Percentiles rank a stretch among this genome's conserved stretches.
These are phyloP conservation scores for Liriodendron chinense DNA, from an alignment of 164 flowering plant species.

Conservation along the genomic window DNA sequence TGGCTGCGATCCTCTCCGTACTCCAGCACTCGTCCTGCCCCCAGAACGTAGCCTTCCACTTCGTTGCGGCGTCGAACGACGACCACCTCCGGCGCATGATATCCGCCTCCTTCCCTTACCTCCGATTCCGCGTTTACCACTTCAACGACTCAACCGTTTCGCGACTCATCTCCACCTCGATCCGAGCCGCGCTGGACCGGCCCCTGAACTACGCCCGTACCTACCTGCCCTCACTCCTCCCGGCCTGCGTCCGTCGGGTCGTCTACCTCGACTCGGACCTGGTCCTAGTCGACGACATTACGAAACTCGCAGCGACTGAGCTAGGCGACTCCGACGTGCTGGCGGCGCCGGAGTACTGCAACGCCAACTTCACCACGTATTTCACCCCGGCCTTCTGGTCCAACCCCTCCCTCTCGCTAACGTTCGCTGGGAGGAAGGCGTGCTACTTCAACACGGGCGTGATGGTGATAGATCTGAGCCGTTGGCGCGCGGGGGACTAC, in stretches of 20 bases:
- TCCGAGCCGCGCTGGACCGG: constrained; percentile 78
- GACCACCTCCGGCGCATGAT: constrained; percentile 42
- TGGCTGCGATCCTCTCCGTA: constrained; percentile 84
- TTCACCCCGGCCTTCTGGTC: constrained; percentile 91
- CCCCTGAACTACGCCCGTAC: constrained; percentile 89
- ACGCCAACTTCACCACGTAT: constrained; percentile 81
- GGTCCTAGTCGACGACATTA: constrained; percentile 78
- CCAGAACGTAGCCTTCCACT: constrained; percentile 69
- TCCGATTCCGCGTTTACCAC: constrained; percentile 52
- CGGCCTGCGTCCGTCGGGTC: constrained; percentile 50
- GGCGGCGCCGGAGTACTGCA: constrained; percentile 92
- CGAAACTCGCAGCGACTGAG: constrained; percentile 47
- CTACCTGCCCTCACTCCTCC: constrained; percentile 65
- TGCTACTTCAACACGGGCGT: constrained; percentile 97
- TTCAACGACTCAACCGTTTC: constrained; percentile 49
- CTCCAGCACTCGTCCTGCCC: constrained; percentile 89
- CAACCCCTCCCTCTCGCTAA: constrained; percentile 58
- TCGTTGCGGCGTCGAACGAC: constrained; percentile 46
- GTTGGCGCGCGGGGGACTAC: constrained; percentile 72
- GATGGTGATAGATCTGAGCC: constrained; percentile 73
- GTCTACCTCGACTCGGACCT: constrained; percentile 92
- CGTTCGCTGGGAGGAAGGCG: constrained; percentile 58
- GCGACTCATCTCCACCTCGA: constrained; percentile 78
- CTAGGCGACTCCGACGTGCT: constrained; percentile 41
- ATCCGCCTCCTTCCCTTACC: constrained; percentile 67